Evolutionary conservation across 2,329 filamentous ascomycete species (phyloP).

Genomic region (Corinectria fuckeliana): DNA sequence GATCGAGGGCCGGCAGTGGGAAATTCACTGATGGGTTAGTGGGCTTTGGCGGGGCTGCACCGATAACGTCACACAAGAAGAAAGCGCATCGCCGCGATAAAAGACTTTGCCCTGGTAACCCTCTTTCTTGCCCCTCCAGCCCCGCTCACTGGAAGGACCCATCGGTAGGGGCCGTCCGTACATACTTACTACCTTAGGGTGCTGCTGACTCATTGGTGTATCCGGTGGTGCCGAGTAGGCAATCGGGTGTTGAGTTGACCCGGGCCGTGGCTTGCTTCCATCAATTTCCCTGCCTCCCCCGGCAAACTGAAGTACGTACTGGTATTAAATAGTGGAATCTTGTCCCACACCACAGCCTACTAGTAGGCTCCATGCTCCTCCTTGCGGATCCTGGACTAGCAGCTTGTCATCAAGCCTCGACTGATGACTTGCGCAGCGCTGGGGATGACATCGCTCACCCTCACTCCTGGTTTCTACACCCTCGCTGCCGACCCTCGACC

Average conservation of each 20-base stretch:
- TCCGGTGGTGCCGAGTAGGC: not conserved
- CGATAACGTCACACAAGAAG: constrained; percentile 39
- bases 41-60: constrained; percentile 37
- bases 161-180: too few species aligned
- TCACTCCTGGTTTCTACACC: not conserved
- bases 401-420: constrained; percentile 22
- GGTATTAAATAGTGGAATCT: not conserved
- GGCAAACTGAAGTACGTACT: not conserved
- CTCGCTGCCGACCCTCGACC: not conserved
- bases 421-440: constrained; percentile 14
- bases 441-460: constrained; percentile 17
- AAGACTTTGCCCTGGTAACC: constrained; percentile 31
- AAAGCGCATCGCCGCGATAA: constrained; percentile 22
- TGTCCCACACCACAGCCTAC: constrained; percentile 4
- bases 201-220: not conserved
- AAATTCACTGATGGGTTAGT: constrained; percentile 35
- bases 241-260: not conserved
- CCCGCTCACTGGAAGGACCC: constrained; percentile 17
- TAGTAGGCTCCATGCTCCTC: constrained; percentile 12
- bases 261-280: not conserved
- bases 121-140: too few species aligned
- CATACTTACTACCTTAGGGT: too few species aligned
- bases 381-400: constrained; percentile 15
- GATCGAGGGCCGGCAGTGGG: constrained; percentile 10
- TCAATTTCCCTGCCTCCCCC: not conserved